These are phyloP conservation scores for Mucor racemosus DNA, from an alignment of 371 early-diverging fungal species.

Conservation along the genomic window DNA sequence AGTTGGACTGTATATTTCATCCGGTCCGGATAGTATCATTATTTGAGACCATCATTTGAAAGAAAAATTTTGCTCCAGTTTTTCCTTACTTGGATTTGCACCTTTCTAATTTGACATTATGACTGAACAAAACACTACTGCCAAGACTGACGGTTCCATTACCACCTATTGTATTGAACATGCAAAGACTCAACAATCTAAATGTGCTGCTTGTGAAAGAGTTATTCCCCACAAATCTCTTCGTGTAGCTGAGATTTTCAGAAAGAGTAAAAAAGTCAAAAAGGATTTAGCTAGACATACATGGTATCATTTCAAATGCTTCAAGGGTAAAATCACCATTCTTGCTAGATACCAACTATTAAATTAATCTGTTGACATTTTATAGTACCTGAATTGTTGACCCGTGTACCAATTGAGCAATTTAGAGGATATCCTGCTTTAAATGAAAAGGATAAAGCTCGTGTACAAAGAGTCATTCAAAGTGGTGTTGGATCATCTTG, in stretches of 20 bases:
- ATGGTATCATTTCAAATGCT: conserved; percentile 67
- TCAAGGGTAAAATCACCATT: conserved; percentile 40
- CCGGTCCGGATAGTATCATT: background rate
- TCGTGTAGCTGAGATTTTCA: conserved; percentile 55
- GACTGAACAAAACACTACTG: conserved; percentile 17
- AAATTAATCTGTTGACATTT: background rate
- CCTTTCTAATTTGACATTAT: background rate
- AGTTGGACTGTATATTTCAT: conserved; percentile 6
- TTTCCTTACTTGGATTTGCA: background rate
- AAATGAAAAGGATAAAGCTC: conserved; percentile 49
- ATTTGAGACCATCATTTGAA: background rate
- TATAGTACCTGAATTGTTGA: conserved; percentile 41
- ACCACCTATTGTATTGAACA: conserved; percentile 61
- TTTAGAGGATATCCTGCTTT: conserved; percentile 44
- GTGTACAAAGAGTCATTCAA: conserved; percentile 51
- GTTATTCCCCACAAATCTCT: conserved; percentile 57
- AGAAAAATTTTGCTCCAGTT: background rate
- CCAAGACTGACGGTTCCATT: conserved; percentile 27
- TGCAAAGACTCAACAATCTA: conserved; percentile 47
- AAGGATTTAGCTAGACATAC: conserved; percentile 57
- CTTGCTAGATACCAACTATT: background rate
- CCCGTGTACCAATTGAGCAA: conserved; percentile 43
- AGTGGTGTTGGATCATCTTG: conserved; percentile 52
- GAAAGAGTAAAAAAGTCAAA: conserved; percentile 58
- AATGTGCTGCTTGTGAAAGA: conserved; percentile 51